These are phyloP conservation scores for Polygonum aviculare DNA, from an alignment of 148 eudicot species.

Conservation along the genomic window DNA sequence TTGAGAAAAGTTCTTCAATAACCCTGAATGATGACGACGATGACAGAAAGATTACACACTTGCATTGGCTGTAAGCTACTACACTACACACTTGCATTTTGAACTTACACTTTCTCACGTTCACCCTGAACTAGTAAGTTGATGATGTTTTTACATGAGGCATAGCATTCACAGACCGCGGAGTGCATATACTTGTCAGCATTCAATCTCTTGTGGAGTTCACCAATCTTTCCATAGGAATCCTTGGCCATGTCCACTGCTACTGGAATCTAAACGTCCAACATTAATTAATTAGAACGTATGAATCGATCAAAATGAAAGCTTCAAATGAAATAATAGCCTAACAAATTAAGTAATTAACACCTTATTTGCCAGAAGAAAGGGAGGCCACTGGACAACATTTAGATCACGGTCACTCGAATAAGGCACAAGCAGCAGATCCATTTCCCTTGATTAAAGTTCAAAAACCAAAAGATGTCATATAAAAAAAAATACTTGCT, in stretches of 20 bases:
- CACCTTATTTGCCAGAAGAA: conserved; percentile 69
- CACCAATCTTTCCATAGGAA: conserved; percentile 43
- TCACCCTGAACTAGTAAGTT: conserved; percentile 46
- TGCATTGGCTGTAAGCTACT: background rate
- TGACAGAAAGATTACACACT: background rate
- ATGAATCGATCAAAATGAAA: background rate
- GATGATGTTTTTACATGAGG: conserved; percentile 50
- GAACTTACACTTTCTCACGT: conserved; percentile 50
- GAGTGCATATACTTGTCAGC: conserved; percentile 41
- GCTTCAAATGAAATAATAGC: background rate
- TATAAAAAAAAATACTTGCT: background rate
- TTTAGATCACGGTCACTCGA: conserved; percentile 49
- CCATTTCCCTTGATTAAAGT: conserved; percentile 42
- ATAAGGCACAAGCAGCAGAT: conserved; percentile 55
- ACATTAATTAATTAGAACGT: background rate
- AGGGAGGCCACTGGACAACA: conserved; percentile 65
- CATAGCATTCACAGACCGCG: conserved; percentile 58
- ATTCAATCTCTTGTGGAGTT: conserved; percentile 42
- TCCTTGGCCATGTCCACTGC: conserved; percentile 71
- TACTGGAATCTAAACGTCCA: conserved; percentile 43
- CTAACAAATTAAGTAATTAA: background rate
- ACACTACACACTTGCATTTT: background rate
- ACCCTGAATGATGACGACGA: conserved; percentile 31
- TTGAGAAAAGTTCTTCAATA: conserved; percentile 43
- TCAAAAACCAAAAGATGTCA: background rate